phyloP scores from a whole-genome alignment of 2,329 filamentous ascomycete species.

The Ophiosphaerella korrae region DNA sequence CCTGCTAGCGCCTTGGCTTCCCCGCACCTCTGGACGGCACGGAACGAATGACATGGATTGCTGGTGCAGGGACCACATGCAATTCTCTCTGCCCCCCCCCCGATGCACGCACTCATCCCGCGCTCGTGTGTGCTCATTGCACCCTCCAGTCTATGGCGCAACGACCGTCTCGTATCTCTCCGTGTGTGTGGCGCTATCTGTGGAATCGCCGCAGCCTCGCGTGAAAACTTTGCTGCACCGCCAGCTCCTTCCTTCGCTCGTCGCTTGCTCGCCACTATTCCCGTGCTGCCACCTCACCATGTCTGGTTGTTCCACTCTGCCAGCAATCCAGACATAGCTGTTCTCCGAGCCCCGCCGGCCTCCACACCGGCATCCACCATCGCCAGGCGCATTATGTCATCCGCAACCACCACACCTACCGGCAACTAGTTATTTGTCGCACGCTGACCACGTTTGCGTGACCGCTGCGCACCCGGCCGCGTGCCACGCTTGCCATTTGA shows the following conservation, averaged over 20 bases:
- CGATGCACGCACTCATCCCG: constrained; percentile 21
- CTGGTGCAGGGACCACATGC: constrained; percentile 11
- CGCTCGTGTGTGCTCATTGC: constrained; percentile 22
- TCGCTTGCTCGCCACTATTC: constrained; percentile 1
- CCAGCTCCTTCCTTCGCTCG: background rate
- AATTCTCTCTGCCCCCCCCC: constrained; percentile 6
- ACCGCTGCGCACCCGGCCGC: background rate
- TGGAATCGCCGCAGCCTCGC: constrained; percentile 1
- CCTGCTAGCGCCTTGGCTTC: constrained; percentile 17
- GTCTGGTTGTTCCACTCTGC: constrained; percentile 15
- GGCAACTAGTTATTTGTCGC: too few species aligned
- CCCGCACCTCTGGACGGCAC: constrained; percentile 27
- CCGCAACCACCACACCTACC: constrained; percentile 10
- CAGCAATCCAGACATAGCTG: constrained; percentile 16
- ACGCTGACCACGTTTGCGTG: background rate
- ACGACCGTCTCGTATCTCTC: constrained; percentile 13
- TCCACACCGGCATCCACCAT: constrained; percentile 6
- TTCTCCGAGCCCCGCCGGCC: background rate
- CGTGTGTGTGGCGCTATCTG: constrained; percentile 3
- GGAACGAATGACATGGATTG: constrained; percentile 18
- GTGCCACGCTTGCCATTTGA: background rate
- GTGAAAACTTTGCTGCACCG: constrained; percentile 5
- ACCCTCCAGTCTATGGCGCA: constrained; percentile 24
- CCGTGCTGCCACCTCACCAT: constrained; percentile 17
- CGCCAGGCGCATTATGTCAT: constrained; percentile 27